Evolutionary conservation across 2,329 filamentous ascomycete genomes (phyloP).

Genomic region (Phaeosphaeria sp.): DNA sequence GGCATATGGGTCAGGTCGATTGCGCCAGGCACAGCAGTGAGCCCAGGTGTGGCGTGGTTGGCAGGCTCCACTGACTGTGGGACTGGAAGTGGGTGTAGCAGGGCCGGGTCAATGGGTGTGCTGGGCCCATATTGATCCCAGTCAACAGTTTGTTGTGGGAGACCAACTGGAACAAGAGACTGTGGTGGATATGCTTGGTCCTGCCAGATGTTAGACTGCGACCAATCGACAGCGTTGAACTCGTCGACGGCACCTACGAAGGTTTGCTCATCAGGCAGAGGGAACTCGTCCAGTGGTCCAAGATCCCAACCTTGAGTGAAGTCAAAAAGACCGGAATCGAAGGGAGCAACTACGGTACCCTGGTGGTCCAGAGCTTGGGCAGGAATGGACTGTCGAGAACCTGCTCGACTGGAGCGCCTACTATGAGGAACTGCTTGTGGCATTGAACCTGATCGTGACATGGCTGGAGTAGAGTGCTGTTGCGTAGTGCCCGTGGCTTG

Average conservation of each 20-base stretch:
- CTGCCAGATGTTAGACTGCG: too few relatives aligned
- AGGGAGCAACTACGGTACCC: not conserved
- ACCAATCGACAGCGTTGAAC: too few relatives aligned
- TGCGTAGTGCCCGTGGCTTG: not conserved
- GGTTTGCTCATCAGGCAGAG: not conserved
- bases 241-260: not conserved
- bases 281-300: not conserved
- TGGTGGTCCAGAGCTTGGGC: slow-evolving; percentile 12
- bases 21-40: slow-evolving; percentile 1
- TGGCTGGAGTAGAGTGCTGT: not conserved
- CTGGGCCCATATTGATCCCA: not conserved
- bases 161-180: not conserved
- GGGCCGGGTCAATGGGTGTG: not conserved
- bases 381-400: slow-evolving; percentile 6
- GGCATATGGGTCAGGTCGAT: not conserved
- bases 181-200: not conserved
- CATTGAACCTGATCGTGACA: slow-evolving; percentile 1
- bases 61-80: not conserved
- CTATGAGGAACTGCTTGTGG: slow-evolving; percentile 5
- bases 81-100: not conserved
- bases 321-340: slow-evolving; percentile 8
- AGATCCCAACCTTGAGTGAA: not conserved
- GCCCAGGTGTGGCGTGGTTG: slow-evolving; percentile 1
- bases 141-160: not conserved
- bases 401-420: slow-evolving; percentile 6